A percentile compares a stretch with the other conserved stretches of the same genome.
These are phyloP conservation scores for Aphanomyces stellatus DNA, from an alignment of 352 stramenopile genomes.

Conservation along the genomic window DNA sequence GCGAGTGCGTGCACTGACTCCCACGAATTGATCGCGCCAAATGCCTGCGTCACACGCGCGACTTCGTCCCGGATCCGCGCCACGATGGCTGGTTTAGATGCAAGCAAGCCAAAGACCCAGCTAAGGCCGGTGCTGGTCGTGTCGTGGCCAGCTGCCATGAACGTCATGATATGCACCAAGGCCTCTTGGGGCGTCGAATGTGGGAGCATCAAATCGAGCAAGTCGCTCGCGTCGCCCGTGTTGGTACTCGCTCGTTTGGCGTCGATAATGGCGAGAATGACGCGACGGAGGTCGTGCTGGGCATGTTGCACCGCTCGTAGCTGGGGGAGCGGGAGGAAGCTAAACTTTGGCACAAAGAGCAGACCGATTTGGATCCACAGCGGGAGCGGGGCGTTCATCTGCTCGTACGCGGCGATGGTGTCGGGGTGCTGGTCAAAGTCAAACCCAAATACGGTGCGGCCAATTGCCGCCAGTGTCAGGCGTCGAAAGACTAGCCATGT, in stretches of 20 bases:
- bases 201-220: neutral
- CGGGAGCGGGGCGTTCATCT: neutral
- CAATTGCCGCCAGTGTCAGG: neutral
- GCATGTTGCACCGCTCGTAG: neutral
- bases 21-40: slow-evolving; percentile 23
- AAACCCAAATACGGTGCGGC: neutral
- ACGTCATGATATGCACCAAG: slow-evolving; percentile 12
- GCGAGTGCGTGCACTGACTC: slow-evolving; percentile 31
- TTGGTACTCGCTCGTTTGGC: neutral
- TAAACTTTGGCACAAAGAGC: neutral
- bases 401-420: neutral
- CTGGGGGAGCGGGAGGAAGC: neutral
- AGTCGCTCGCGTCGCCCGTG: neutral
- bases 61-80: slow-evolving; percentile 18
- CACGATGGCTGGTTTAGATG: neutral
- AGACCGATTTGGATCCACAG: neutral
- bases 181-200: neutral
- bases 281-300: neutral
- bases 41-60: slow-evolving; percentile 25
- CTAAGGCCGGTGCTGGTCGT: neutral
- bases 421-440: neutral
- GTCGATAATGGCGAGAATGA: neutral
- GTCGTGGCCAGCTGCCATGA: slow-evolving; percentile 25
- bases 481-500: neutral
- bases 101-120: neutral